These are phyloP conservation scores for Streptanthus diversifolius DNA, from an alignment of 345 rosid species.

Conservation along the genomic window DNA sequence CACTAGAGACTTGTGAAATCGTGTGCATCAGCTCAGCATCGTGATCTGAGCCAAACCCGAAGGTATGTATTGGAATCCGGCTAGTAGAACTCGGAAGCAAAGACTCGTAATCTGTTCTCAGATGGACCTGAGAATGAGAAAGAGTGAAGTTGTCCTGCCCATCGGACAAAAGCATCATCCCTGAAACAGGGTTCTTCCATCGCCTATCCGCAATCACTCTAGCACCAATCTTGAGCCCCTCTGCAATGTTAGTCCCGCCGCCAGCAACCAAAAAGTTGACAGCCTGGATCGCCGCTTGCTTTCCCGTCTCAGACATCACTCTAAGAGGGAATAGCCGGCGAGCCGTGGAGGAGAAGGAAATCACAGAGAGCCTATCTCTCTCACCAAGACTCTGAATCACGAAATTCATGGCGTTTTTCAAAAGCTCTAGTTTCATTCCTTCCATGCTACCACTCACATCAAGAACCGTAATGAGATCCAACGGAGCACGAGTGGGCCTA, in stretches of 20 bases:
- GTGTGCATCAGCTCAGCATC: constrained; percentile 88
- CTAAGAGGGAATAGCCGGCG: constrained; percentile 72
- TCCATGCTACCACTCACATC: constrained; percentile 98
- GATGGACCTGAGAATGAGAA: constrained; percentile 26
- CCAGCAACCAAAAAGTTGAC: constrained; percentile 64
- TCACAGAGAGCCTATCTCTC: constrained; percentile 79
- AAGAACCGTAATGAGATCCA: constrained; percentile 87
- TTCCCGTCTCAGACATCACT: constrained; percentile 68
- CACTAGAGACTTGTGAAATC: constrained; percentile 70
- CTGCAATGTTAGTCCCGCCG: constrained; percentile 95
- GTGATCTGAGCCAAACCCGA: constrained; percentile 89
- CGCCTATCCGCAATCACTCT: constrained; percentile 68
- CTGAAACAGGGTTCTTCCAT: constrained; percentile 73
- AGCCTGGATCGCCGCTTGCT: constrained; percentile 66
- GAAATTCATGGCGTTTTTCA: constrained; percentile 82
- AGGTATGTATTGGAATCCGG: constrained; percentile 79
- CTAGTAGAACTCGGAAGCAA: constrained; percentile 49
- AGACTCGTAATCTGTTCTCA: constrained; percentile 47
- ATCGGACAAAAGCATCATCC: constrained; percentile 82
- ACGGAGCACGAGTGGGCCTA: constrained; percentile 56
- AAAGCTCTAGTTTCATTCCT: constrained; percentile 69
- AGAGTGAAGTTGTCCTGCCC: constrained; percentile 77
- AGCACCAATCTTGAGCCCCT: constrained; percentile 80
- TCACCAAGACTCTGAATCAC: constrained; percentile 89
- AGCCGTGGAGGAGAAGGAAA: constrained; percentile 80